phyloP scores from a whole-genome alignment of 2,329 filamentous ascomycete genomes.

The Ophiocordyceps camponoti-leonardi region DNA sequence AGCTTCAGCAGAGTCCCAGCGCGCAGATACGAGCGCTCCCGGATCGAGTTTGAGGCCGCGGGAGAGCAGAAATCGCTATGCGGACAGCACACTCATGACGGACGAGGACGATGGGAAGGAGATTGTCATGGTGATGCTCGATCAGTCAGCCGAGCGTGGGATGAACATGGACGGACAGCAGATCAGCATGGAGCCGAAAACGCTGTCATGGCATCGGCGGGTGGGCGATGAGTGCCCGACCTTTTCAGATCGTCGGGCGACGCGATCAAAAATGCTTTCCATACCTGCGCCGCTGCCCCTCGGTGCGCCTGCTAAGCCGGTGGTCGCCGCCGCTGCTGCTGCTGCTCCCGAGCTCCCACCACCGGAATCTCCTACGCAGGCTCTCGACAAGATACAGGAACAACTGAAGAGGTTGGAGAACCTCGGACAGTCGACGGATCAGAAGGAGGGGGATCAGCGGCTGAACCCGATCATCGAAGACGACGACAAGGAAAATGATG shows the following conservation, averaged over 20 bases:
- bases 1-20: background rate
- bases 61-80: background rate
- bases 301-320: constrained; percentile 20
- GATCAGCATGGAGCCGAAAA: constrained; percentile 3
- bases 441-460: background rate
- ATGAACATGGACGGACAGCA: constrained; percentile 1
- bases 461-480: background rate
- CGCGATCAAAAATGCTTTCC: constrained; percentile 30
- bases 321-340: too few species aligned
- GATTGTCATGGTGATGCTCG: constrained; percentile 27
- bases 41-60: background rate
- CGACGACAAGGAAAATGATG: constrained; percentile 1
- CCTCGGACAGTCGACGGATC: constrained; percentile 4
- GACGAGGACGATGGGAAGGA: constrained; percentile 15
- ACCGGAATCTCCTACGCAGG: constrained; percentile 32
- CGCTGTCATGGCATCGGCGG: constrained; percentile 31
- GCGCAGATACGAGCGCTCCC: background rate
- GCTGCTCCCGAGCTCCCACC: constrained; percentile 32
- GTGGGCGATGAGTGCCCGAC: constrained; percentile 40
- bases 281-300: constrained; percentile 40
- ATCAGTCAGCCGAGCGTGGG: constrained; percentile 10
- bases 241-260: constrained; percentile 35
- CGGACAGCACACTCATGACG: background rate
- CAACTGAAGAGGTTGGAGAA: constrained; percentile 33
- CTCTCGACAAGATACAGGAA: constrained; percentile 30